Conservation (phyloP, 306 rosid genomes). For the Begonia masoniana region DNA sequence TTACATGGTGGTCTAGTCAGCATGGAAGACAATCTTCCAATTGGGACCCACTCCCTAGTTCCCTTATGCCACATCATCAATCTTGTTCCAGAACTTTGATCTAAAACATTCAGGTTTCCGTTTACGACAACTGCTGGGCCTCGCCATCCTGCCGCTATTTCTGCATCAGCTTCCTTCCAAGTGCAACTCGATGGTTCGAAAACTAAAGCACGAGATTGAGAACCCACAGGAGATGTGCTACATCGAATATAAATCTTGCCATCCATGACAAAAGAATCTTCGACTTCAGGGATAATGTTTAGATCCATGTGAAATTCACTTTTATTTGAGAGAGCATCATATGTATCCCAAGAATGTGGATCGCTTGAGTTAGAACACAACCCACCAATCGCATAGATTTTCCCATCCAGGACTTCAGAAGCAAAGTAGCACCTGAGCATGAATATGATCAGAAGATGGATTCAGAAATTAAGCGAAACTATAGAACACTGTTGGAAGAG, state of each 20-base stretch:
- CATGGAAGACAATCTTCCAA: constrained; percentile 67
- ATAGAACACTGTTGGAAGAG: neutral
- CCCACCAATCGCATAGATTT: constrained; percentile 78
- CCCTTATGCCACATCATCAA: constrained; percentile 61
- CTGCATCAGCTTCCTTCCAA: constrained; percentile 71
- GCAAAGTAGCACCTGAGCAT: constrained; percentile 70
- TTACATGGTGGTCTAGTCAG: constrained; percentile 74
- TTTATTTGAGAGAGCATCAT: constrained; percentile 34
- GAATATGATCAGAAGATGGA: constrained; percentile 5
- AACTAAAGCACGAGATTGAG: constrained; percentile 43
- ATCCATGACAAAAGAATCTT: constrained; percentile 62
- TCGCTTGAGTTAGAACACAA: constrained; percentile 50
- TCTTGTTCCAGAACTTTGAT: constrained; percentile 64
- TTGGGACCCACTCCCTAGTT: constrained; percentile 46
- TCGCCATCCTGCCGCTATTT: constrained; percentile 75
- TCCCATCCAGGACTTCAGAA: constrained; percentile 59
- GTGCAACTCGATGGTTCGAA: constrained; percentile 63
- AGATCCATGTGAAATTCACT: constrained; percentile 47
- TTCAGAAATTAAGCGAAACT: neutral
- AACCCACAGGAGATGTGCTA: constrained; percentile 29
- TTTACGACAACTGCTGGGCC: constrained; percentile 78
- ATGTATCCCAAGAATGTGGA: constrained; percentile 74
- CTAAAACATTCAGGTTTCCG: constrained; percentile 51
- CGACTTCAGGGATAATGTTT: constrained; percentile 46
- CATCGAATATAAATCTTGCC: constrained; percentile 67